A percentile compares a stretch with the other conserved stretches of the same genome.
These are phyloP conservation scores for Geotrichum histeridarum DNA, from an alignment of 1,139 yeast species.

Conservation along the genomic window DNA sequence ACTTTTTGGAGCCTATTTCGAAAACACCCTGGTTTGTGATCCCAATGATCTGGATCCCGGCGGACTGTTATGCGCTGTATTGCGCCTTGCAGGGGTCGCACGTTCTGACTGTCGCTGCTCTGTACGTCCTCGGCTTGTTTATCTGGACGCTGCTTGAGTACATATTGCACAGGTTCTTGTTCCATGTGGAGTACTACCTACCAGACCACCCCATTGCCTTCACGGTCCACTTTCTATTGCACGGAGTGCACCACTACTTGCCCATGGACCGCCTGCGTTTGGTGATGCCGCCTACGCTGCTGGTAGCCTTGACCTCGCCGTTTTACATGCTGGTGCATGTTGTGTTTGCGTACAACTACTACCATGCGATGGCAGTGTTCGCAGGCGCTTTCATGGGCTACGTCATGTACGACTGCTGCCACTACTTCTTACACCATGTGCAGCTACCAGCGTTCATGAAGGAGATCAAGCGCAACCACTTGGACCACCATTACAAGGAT, in stretches of 20 bases:
- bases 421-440: constrained; percentile 83
- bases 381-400: constrained; percentile 96
- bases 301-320: constrained; percentile 54
- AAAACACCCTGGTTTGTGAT: constrained; percentile 77
- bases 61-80: constrained; percentile 51
- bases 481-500: constrained; percentile 96
- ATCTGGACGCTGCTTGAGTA: constrained; percentile 94
- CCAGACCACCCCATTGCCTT: constrained; percentile 76
- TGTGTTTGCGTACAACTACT: constrained; percentile 49
- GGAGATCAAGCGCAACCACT: constrained; percentile 77
- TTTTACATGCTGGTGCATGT: constrained; percentile 56
- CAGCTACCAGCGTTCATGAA: constrained; percentile 71
- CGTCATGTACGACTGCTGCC: constrained; percentile 84
- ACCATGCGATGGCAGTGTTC: constrained; percentile 64
- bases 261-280: constrained; percentile 94
- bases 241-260: constrained; percentile 93
- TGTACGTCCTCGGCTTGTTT: constrained; percentile 58
- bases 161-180: constrained; percentile 77
- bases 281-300: constrained; percentile 92
- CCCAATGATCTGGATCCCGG: constrained; percentile 86
- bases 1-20: constrained; percentile 64
- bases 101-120: constrained; percentile 34
- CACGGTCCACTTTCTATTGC: constrained; percentile 81
- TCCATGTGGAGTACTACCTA: constrained; percentile 81
- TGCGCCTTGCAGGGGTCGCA: constrained; percentile 34